Conservation (phyloP, 108 stramenopile species). For the Nitzschia inconspicua region DNA sequence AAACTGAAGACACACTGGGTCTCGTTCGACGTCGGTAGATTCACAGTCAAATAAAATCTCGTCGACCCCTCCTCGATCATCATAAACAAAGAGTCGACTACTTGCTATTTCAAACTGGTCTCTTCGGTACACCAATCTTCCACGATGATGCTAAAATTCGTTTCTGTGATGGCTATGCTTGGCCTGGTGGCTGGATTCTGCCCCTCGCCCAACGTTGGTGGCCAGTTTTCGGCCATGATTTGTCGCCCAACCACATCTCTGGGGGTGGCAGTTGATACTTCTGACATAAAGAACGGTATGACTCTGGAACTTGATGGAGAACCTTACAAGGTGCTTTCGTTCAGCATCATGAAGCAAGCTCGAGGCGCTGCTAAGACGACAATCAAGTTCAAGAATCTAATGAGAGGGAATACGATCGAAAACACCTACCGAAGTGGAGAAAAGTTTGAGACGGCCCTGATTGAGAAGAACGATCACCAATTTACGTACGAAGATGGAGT, state of each 20-base stretch:
- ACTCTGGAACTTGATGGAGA: constrained; percentile 92
- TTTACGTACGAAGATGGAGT: constrained; percentile 87
- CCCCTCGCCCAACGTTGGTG: background rate
- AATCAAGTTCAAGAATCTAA: constrained; percentile 94
- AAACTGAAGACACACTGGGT: too few species aligned
- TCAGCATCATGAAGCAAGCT: constrained; percentile 93
- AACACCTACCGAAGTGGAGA: constrained; percentile 93
- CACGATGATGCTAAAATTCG: too few species aligned
- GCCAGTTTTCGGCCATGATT: too few species aligned
- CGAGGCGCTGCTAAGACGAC: constrained; percentile 88
- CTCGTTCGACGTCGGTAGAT: too few species aligned
- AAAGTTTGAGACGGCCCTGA: constrained; percentile 86
- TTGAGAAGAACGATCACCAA: constrained; percentile 76
- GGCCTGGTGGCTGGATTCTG: background rate
- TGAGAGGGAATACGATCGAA: constrained; percentile 87
- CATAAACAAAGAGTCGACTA: too few species aligned
- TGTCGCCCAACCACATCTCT: too few species aligned
- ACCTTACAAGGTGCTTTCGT: constrained; percentile 83
- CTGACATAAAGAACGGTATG: constrained; percentile 94
- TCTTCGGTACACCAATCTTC: too few species aligned
- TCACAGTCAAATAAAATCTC: too few species aligned
- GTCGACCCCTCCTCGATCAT: too few species aligned
- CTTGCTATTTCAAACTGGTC: too few species aligned
- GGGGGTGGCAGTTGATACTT: constrained; percentile 77
- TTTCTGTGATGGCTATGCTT: too few species aligned